Conservation (phyloP, 208 protist species). For the Strigomonas culicis region DNA sequence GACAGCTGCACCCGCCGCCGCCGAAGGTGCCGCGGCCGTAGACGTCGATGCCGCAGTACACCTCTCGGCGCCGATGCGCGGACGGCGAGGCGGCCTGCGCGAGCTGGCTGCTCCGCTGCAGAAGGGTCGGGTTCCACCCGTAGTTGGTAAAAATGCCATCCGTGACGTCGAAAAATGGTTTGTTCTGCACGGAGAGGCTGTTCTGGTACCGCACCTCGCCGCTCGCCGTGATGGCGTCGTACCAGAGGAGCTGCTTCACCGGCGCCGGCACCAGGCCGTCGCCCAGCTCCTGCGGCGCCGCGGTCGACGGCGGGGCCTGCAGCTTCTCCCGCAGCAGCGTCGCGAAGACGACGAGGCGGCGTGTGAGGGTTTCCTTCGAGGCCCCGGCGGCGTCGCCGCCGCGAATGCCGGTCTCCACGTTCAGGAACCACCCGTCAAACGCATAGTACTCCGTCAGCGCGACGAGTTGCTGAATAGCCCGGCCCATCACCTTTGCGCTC, state of each 20-base stretch:
- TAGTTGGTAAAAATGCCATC: slow-evolving; percentile 92
- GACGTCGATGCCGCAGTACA: slow-evolving; percentile 85
- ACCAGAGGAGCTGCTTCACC: slow-evolving; percentile 91
- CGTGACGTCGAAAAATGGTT: slow-evolving; percentile 72
- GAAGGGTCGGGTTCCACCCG: slow-evolving; percentile 57
- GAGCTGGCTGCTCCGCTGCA: slow-evolving; percentile 38
- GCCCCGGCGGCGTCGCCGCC: not conserved
- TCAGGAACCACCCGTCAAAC: slow-evolving; percentile 93
- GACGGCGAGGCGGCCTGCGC: slow-evolving; percentile 18
- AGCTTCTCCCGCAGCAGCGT: slow-evolving; percentile 44
- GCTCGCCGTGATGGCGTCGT: slow-evolving; percentile 76
- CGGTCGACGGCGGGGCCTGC: slow-evolving; percentile 3
- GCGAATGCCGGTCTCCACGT: slow-evolving; percentile 72
- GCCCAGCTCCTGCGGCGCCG: too few relatives aligned
- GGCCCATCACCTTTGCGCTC: slow-evolving; percentile 32
- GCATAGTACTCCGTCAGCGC: slow-evolving; percentile 55
- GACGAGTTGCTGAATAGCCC: slow-evolving; percentile 48
- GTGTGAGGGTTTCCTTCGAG: slow-evolving; percentile 17
- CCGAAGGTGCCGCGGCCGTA: slow-evolving; percentile 76
- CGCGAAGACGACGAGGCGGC: slow-evolving; percentile 54
- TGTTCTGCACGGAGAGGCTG: slow-evolving; percentile 65
- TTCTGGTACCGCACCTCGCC: slow-evolving; percentile 80
- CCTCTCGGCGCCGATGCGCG: slow-evolving; percentile 29
- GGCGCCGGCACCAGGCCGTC: too few relatives aligned
- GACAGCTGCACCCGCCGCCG: slow-evolving; percentile 70